Conservation (phyloP, 768 basidiomycete species). For the Sarcomyxa edulis region DNA sequence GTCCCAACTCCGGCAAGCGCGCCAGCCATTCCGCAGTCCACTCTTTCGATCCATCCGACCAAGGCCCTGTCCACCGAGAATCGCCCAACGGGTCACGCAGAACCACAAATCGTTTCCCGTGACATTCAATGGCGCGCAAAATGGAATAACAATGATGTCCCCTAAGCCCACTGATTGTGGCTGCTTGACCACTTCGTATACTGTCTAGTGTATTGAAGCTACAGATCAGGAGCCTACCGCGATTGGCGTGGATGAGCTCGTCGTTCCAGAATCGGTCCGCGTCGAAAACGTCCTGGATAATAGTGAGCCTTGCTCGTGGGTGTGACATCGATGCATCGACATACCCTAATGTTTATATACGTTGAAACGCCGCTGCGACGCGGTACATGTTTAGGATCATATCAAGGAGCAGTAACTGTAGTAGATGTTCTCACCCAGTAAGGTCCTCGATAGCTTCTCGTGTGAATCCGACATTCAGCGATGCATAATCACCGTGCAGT, state of each 20-base stretch:
- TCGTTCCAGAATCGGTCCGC: constrained; percentile 44
- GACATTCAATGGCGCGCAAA: constrained; percentile 39
- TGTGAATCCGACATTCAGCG: constrained; percentile 34
- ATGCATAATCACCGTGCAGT: constrained; percentile 45
- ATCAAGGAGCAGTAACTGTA: neutral
- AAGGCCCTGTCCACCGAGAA: constrained; percentile 45
- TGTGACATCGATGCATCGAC: too few species aligned
- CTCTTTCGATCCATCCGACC: constrained; percentile 54
- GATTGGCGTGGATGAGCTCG: constrained; percentile 39
- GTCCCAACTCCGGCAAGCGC: constrained; percentile 33
- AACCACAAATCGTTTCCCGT: constrained; percentile 46
- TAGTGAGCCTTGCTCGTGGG: too few species aligned
- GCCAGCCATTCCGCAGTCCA: constrained; percentile 50
- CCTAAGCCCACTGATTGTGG: constrained; percentile 31
- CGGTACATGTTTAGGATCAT: too few species aligned
- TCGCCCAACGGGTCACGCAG: constrained; percentile 52
- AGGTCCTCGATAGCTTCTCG: constrained; percentile 52
- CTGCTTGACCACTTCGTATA: constrained; percentile 20
- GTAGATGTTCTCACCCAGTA: constrained; percentile 37
- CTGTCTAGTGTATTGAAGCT: constrained; percentile 29
- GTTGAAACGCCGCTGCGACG: constrained; percentile 39
- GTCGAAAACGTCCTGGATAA: constrained; percentile 41
- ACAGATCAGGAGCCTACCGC: constrained; percentile 46
- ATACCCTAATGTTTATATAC: constrained; percentile 34
- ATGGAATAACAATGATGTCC: constrained; percentile 45